Conservation (phyloP, 1,139 yeast species). For the Candida smagusa region DNA sequence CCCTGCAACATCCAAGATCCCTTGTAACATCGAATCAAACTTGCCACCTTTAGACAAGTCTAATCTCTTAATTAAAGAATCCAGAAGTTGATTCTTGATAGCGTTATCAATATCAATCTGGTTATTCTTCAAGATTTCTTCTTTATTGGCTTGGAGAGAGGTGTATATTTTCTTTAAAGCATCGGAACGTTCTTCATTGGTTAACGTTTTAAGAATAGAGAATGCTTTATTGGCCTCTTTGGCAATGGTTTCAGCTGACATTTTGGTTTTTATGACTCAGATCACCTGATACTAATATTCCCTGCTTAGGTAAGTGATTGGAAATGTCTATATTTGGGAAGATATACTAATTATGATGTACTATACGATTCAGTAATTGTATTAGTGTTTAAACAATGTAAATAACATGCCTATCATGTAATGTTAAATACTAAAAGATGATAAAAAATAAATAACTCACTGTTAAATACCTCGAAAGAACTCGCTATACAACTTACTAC, state of each 20-base stretch:
- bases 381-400: too few species aligned
- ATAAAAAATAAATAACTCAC: too few species aligned
- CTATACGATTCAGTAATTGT: too few species aligned
- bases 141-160: conserved; percentile 56
- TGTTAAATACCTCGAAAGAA: too few species aligned
- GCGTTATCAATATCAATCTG: conserved; percentile 73
- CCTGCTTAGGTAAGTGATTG: too few species aligned
- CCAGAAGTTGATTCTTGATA: conserved; percentile 49
- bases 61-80: conserved; percentile 75
- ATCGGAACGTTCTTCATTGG: conserved; percentile 66
- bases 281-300: too few species aligned
- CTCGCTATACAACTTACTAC: too few species aligned
- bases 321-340: too few species aligned
- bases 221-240: conserved; percentile 75
- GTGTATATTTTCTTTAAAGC: conserved; percentile 75
- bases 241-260: conserved; percentile 68
- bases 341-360: too few species aligned
- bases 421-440: too few species aligned
- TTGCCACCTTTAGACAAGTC: conserved; percentile 81
- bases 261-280: too few species aligned
- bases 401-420: too few species aligned
- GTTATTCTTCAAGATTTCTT: conserved; percentile 68
- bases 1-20: conserved; percentile 84
- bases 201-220: conserved; percentile 70
- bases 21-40: conserved; percentile 91